Conservation (phyloP, 2,329 filamentous ascomycete genomes). For the Rhytidhysteron rufulum region DNA sequence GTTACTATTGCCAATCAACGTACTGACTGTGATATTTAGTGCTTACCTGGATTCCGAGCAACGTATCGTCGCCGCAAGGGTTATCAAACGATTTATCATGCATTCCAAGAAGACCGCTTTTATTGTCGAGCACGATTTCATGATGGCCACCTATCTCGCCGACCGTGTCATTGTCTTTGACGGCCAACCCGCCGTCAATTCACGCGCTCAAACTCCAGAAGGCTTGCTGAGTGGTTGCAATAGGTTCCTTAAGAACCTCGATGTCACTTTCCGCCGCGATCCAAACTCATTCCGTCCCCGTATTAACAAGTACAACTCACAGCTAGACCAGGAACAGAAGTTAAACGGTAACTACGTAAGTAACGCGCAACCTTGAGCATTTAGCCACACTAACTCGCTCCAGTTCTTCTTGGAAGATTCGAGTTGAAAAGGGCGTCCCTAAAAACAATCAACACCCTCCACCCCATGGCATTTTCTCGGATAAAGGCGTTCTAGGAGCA, state of each 20-base stretch:
- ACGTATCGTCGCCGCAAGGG: constrained; percentile 92
- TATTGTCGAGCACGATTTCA: constrained; percentile 99
- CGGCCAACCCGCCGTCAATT: constrained; percentile 81
- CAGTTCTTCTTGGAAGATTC: constrained; percentile 95
- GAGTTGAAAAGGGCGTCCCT: constrained; percentile 62
- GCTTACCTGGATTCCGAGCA: constrained; percentile 95
- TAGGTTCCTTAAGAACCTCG: constrained; percentile 89
- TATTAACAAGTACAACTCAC: constrained; percentile 96
- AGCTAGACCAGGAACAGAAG: constrained; percentile 98
- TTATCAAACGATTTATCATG: constrained; percentile 99
- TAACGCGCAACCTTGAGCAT: constrained; percentile 16
- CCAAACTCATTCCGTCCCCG: constrained; percentile 93
- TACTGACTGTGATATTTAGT: constrained; percentile 75
- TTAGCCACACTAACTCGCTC: constrained; percentile 4
- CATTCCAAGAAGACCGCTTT: constrained; percentile 99
- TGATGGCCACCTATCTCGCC: constrained; percentile 81
- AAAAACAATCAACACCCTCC: constrained; percentile 39
- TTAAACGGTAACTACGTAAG: constrained; percentile 82
- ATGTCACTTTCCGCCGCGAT: constrained; percentile 98
- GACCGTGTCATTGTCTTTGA: constrained; percentile 99
- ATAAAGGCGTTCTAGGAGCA: constrained; percentile 20
- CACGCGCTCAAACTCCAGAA: constrained; percentile 85
- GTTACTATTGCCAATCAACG: too few relatives aligned
- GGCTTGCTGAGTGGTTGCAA: constrained; percentile 95
- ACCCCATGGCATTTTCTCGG: constrained; percentile 29